Percentiles rank a stretch among this genome's conserved stretches.
Conservation (phyloP, 225 moss, liverwort and hornwort genomes). For the Bryoerythrophyllum caledonicum region DNA sequence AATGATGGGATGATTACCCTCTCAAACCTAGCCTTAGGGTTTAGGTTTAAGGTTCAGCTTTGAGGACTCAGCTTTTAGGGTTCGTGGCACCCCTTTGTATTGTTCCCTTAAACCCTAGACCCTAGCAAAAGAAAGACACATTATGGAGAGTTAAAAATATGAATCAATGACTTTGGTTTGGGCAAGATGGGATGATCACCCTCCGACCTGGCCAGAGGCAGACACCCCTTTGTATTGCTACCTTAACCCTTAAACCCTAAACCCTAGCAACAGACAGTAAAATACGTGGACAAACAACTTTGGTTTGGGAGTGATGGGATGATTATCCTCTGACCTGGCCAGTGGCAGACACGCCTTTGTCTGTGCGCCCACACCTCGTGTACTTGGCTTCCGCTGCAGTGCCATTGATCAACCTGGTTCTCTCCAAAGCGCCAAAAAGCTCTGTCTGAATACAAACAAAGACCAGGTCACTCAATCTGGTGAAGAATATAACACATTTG, state of each 20-base stretch:
- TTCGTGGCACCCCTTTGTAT: slow-evolving; percentile 69
- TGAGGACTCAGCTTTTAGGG: too few species aligned
- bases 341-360: slow-evolving; percentile 96
- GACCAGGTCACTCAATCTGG: background rate
- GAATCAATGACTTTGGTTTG: too few species aligned
- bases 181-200: too few species aligned
- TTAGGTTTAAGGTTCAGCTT: too few species aligned
- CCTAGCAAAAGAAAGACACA: background rate
- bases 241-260: too few species aligned
- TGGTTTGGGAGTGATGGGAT: slow-evolving; percentile 35
- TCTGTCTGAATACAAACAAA: slow-evolving; percentile 57
- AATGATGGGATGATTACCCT: slow-evolving; percentile 51
- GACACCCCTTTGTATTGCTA: too few species aligned
- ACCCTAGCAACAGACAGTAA: background rate
- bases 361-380: slow-evolving; percentile 94
- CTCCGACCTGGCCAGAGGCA: too few species aligned
- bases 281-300: too few species aligned
- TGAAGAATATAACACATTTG: background rate
- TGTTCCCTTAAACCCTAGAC: too few species aligned
- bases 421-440: slow-evolving; percentile 78
- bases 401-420: slow-evolving; percentile 72
- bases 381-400: slow-evolving; percentile 68
- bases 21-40: slow-evolving; percentile 64
- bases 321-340: slow-evolving; percentile 80
- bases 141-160: background rate